These are phyloP conservation scores for Hyaloperonospora arabidopsidis DNA, from an alignment of 352 stramenopile species.

Conservation along the genomic window DNA sequence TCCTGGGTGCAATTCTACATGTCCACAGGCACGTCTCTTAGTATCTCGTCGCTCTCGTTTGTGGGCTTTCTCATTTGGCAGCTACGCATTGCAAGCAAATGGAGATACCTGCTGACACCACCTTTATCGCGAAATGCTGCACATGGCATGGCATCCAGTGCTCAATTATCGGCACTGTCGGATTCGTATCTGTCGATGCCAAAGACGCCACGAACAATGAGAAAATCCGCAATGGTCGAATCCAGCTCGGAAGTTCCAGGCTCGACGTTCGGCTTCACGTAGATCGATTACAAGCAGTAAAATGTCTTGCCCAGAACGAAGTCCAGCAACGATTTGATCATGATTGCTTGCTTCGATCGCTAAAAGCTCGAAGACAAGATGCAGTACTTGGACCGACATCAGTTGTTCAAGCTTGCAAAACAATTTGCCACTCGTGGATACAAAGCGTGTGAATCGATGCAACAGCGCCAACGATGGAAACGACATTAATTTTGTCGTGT, in stretches of 20 bases:
- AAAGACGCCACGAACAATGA: slow-evolving; percentile 14
- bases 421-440: too few relatives aligned
- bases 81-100: slow-evolving; percentile 62
- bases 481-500: too few relatives aligned
- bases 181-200: slow-evolving; percentile 17
- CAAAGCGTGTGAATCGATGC: too few relatives aligned
- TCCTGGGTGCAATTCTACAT: slow-evolving; percentile 66
- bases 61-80: slow-evolving; percentile 53
- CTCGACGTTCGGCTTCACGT: too few relatives aligned
- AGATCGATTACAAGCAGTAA: too few relatives aligned
- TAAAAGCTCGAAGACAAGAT: too few relatives aligned
- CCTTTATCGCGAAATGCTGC: slow-evolving; percentile 16
- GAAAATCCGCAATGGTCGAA: slow-evolving; percentile 26
- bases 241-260: not conserved
- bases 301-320: too few relatives aligned
- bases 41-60: slow-evolving; percentile 42
- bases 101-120: slow-evolving; percentile 60
- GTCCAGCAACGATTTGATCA: too few relatives aligned
- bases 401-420: too few relatives aligned
- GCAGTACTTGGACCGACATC: too few relatives aligned
- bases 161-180: slow-evolving; percentile 6
- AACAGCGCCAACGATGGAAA: too few relatives aligned
- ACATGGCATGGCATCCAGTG: slow-evolving; percentile 7
- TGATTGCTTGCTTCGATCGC: too few relatives aligned
- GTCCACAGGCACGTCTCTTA: slow-evolving; percentile 33